phyloP scores from a whole-genome alignment of 257 asterid genomes.

The Scutellaria barbata region DNA sequence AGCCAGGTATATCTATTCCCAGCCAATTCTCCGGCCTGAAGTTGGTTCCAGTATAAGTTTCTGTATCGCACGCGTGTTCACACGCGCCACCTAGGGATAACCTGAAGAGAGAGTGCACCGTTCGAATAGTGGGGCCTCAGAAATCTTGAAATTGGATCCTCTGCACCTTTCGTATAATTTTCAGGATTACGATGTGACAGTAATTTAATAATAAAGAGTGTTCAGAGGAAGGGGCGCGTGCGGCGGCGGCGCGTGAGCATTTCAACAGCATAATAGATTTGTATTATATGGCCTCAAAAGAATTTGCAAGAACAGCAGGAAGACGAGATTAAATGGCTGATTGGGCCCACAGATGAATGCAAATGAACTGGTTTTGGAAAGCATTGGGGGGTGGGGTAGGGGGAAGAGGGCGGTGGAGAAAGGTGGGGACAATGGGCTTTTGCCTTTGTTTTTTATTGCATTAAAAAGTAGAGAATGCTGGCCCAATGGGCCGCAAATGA shows the following conservation, averaged over 20 bases:
- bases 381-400: constrained; percentile 25
- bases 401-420: constrained; percentile 36
- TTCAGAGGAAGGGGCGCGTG: constrained; percentile 5
- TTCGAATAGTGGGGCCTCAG: constrained; percentile 15
- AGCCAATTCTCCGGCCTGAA: constrained; percentile 39
- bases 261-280: constrained; percentile 4
- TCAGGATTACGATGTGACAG: constrained; percentile 22
- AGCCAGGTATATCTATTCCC: constrained; percentile 83
- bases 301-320: constrained; percentile 30
- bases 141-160: constrained; percentile 38
- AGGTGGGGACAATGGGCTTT: constrained; percentile 56
- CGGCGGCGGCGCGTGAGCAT: constrained; percentile 39
- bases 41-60: constrained; percentile 13
- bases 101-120: neutral
- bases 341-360: constrained; percentile 48
- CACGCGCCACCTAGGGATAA: constrained; percentile 41
- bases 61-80: neutral
- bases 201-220: neutral
- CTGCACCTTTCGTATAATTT: neutral
- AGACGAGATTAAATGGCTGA: constrained; percentile 36
- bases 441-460: constrained; percentile 41
- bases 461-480: constrained; percentile 13
- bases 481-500: constrained; percentile 5
- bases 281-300: constrained; percentile 21
- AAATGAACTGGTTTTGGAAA: constrained; percentile 44